Evolutionary conservation across 345 rosid genomes (phyloP).

Genomic region (Punica granatum): DNA sequence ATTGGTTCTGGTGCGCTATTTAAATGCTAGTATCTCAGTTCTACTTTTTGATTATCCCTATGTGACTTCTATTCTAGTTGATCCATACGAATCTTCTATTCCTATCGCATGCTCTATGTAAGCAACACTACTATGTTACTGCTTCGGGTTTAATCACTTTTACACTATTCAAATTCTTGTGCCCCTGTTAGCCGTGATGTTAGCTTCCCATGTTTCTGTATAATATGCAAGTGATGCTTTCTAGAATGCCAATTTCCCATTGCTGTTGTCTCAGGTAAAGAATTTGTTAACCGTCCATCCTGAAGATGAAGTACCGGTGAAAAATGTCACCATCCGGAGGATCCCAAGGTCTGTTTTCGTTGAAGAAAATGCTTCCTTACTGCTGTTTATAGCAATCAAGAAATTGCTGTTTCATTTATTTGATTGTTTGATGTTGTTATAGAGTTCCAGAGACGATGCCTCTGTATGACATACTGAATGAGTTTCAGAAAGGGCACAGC

Average conservation of each 20-base stretch:
- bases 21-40: neutral
- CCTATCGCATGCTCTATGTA: too few species aligned
- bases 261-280: constrained; percentile 43
- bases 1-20: constrained; percentile 56
- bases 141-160: neutral
- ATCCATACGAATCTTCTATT: too few species aligned
- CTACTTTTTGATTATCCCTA: neutral
- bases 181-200: neutral
- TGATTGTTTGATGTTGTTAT: constrained; percentile 7
- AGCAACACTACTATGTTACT: too few species aligned
- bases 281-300: constrained; percentile 80
- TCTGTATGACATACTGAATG: constrained; percentile 89
- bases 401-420: neutral
- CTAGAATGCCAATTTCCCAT: neutral
- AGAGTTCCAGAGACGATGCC: constrained; percentile 80
- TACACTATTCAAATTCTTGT: neutral
- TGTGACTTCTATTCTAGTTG: neutral
- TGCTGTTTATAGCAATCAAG: neutral
- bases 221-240: neutral
- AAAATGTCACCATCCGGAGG: constrained; percentile 77
- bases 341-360: constrained; percentile 65
- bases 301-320: constrained; percentile 71
- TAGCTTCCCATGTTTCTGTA: neutral
- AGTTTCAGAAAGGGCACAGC: constrained; percentile 98
- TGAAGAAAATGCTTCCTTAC: neutral